A percentile compares a stretch with the other conserved stretches of the same genome.
Evolutionary conservation across 108 stramenopile genomes (phyloP).

Genomic region (Pseudonitzschia delicatissima): DNA sequence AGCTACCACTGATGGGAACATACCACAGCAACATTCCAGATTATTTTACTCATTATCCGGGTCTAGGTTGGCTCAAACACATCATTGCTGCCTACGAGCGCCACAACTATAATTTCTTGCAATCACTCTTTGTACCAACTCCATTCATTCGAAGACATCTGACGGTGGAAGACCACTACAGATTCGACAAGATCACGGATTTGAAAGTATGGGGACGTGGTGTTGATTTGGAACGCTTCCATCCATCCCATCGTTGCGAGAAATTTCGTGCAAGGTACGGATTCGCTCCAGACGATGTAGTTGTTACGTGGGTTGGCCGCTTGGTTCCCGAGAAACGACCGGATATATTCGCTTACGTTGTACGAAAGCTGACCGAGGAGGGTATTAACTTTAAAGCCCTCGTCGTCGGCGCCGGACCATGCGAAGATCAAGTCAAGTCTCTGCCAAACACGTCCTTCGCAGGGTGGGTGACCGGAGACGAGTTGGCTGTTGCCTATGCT

Average conservation of each 20-base stretch:
- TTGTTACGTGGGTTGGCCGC: constrained; percentile 62
- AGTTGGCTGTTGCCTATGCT: constrained; percentile 62
- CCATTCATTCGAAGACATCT: constrained; percentile 48
- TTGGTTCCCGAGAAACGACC: constrained; percentile 76
- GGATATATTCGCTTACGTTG: constrained; percentile 51
- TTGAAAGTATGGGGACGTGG: constrained; percentile 75
- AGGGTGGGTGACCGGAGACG: constrained; percentile 64
- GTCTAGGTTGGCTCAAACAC: constrained; percentile 49
- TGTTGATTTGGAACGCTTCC: constrained; percentile 64
- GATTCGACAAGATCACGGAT: constrained; percentile 43
- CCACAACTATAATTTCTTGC: constrained; percentile 58
- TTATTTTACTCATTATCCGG: constrained; percentile 57
- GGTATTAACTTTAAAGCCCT: constrained; percentile 44
- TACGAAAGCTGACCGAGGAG: constrained; percentile 30
- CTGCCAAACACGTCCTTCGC: constrained; percentile 49
- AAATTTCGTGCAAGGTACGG: constrained; percentile 50
- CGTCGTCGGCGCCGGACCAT: constrained; percentile 65
- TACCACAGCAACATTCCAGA: constrained; percentile 70
- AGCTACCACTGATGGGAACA: constrained; percentile 61
- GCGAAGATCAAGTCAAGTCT: constrained; percentile 37
- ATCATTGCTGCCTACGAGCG: constrained; percentile 45
- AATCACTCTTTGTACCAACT: constrained; percentile 62
- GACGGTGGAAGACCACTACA: constrained; percentile 19
- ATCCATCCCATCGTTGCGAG: constrained; percentile 41
- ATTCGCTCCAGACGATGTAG: constrained; percentile 52